phyloP scores from a whole-genome alignment of 371 early-diverging fungal genomes.

The Mortierella sp. region DNA sequence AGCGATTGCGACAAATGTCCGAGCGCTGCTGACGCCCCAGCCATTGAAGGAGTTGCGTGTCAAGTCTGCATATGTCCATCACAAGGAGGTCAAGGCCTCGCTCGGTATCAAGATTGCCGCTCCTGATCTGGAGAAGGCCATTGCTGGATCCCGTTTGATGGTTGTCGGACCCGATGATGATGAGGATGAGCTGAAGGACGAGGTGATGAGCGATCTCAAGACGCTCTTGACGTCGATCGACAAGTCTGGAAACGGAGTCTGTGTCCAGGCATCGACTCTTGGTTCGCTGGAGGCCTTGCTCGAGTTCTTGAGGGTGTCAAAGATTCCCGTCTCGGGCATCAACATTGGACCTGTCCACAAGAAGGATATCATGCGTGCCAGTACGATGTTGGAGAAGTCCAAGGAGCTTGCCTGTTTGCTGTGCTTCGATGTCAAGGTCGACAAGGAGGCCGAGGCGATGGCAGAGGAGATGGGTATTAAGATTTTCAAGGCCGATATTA shows the following conservation, averaged over 20 bases:
- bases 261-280: constrained; percentile 99
- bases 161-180: constrained; percentile 97
- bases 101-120: constrained; percentile 99
- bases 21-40: constrained; percentile 98
- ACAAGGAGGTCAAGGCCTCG: constrained; percentile 98
- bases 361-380: constrained; percentile 97
- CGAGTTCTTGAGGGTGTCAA: constrained; percentile 92
- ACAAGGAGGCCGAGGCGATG: constrained; percentile 95
- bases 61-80: constrained; percentile 97
- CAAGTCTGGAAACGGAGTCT: constrained; percentile 95
- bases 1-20: constrained; percentile 95
- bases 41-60: constrained; percentile 99
- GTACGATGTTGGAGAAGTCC: constrained; percentile 94
- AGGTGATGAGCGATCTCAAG: constrained; percentile 93
- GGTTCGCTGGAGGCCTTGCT: constrained; percentile 99
- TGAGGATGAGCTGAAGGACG: constrained; percentile 94
- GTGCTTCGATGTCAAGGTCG: constrained; percentile 99
- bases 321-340: constrained; percentile 98
- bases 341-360: constrained; percentile 99
- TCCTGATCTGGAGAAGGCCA: constrained; percentile 97
- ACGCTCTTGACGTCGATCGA: constrained; percentile 85
- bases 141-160: constrained; percentile 98
- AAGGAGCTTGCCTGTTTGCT: constrained; percentile 93
- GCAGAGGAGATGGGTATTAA: constrained; percentile 95
- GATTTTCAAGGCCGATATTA: constrained; percentile 98